phyloP scores from a whole-genome alignment of 2,329 filamentous ascomycete species.

The Talaromyces sp. region DNA sequence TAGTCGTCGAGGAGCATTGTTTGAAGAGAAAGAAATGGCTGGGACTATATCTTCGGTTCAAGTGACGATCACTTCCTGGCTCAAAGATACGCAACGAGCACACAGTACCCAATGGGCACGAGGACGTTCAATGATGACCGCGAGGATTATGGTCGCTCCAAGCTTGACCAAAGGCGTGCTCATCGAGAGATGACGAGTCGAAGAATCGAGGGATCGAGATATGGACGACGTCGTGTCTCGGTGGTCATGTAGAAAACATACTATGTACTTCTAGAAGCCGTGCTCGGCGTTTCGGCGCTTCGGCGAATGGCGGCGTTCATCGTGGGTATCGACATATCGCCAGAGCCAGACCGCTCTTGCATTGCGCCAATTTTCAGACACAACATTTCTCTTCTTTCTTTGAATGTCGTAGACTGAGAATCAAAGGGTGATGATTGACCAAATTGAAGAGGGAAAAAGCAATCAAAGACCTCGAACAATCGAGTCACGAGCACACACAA shows the following conservation, averaged over 20 bases:
- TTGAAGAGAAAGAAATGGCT: neutral
- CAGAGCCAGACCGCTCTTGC: neutral
- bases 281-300: neutral
- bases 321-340: neutral
- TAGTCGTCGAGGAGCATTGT: neutral
- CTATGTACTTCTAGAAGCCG: neutral
- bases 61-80: neutral
- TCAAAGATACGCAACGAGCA: neutral
- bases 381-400: neutral
- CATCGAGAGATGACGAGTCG: neutral
- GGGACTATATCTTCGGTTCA: neutral
- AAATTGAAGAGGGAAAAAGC: neutral
- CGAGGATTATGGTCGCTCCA: neutral
- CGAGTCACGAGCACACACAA: neutral
- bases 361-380: neutral
- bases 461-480: neutral
- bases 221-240: neutral
- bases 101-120: neutral
- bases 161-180: neutral
- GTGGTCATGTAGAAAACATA: neutral
- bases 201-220: too few relatives aligned
- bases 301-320: neutral
- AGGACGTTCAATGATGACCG: neutral
- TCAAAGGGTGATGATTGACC: neutral
- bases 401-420: too few relatives aligned